Evolutionary conservation across 129 eudicot genomes (phyloP).

Genomic region (Cynara cardunculus): DNA sequence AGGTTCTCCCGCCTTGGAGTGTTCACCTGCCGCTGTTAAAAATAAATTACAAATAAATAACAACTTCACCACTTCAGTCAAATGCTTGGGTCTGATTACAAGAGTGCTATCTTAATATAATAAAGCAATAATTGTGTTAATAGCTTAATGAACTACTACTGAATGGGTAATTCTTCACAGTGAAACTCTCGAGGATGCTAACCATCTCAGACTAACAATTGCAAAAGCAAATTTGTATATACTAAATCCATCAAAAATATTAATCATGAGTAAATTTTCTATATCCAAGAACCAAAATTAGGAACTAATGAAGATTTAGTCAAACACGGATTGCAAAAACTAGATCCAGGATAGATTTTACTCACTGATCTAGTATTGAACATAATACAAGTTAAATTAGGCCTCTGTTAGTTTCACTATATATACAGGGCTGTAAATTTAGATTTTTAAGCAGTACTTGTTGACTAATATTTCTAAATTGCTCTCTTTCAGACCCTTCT

Average conservation of each 20-base stretch:
- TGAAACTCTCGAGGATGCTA: background rate
- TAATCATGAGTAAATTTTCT: background rate
- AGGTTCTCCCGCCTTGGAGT: constrained; percentile 10
- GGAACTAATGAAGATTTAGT: no score
- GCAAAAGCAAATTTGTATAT: background rate
- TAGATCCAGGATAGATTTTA: no score
- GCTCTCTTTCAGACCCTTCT: no score
- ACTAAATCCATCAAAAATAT: background rate
- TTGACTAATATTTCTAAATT: no score
- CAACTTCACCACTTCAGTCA: background rate
- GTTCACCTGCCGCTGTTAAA: constrained; percentile 7
- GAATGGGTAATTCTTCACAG: background rate
- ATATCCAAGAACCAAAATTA: no score
- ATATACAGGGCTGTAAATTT: no score
- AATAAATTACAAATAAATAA: background rate
- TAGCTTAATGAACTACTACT: background rate
- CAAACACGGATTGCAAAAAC: no score
- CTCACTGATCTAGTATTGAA: no score
- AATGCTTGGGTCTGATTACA: background rate
- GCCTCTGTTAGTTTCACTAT: no score
- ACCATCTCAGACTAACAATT: background rate
- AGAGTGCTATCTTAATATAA: background rate
- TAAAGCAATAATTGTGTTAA: background rate
- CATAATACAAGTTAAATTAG: no score
- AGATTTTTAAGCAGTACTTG: no score